Base-by-base conservation (phyloP, 805 yeast species). In the Suhomyces sp. region DNA sequence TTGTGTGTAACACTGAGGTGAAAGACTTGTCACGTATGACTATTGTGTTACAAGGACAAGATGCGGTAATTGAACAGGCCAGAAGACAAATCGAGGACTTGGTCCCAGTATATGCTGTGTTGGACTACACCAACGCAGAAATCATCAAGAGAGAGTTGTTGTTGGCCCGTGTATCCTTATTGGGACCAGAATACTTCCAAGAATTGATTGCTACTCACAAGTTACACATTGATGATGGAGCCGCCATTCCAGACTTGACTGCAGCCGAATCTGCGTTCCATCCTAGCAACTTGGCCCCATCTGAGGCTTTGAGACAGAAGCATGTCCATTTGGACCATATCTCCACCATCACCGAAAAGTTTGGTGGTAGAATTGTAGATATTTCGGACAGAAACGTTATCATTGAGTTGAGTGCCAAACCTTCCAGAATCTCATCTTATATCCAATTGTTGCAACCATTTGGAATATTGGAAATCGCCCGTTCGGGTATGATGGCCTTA, bases 401-500 rank as follows among this genome's bases (percentile, higher is more conserved):
- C 54, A 90, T 93, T 31, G 98, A 93, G 72, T 76, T 93, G 48
- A 74, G 86, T 46, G 98, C 98, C 35, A 90, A 91, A 60, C 98
- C 98, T 23, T 78, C 85, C 35, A 79, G 97, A 63, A 75, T 93
- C 45, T 72, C 91, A 28, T 80, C 95, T 25, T 90, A 90, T 62
- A 77, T 93, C 57, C 85, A 84, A 44, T 77, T 93, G 57, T 72
- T 90, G 56, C 93, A 88, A 60, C 98, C 98, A 28, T 93, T 93
- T 57, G 98, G 98, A 56, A 81, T 93, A 39, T 75, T 93, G 54
- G 98, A 93, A 67, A 84, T 91, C 52, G 96, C 97, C 28, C 79
- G 98, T 68, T 83, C 95, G 17, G 98, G 98, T 68, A 87, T 91
- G 95, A 88, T 93, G 91, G 98, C 98, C 7, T 75, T 93, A 53